phyloP scores from a whole-genome alignment of 202 grass and related monocot genomes.

The Zizania palustris region DNA sequence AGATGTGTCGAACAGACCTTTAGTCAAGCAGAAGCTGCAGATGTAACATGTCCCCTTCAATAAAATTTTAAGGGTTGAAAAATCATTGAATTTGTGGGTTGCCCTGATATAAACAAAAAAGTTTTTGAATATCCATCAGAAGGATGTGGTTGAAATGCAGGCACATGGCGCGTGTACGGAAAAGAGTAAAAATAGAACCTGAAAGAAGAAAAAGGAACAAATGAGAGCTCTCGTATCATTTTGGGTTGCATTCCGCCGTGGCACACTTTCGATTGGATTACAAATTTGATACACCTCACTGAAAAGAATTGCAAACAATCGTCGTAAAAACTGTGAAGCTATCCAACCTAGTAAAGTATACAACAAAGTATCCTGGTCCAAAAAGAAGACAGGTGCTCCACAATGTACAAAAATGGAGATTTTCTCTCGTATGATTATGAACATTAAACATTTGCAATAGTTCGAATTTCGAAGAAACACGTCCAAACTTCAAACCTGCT shows the following conservation, averaged over 20 bases:
- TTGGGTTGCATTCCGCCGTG: conserved; percentile 19
- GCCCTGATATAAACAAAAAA: background rate
- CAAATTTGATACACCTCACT: conserved; percentile 29
- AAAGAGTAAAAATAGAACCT: background rate
- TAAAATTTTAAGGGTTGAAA: background rate
- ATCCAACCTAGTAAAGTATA: conserved; percentile 55
- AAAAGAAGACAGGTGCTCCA: conserved; percentile 22
- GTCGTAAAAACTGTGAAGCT: conserved; percentile 41
- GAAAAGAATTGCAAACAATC: conserved; percentile 33
- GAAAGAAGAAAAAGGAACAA: background rate
- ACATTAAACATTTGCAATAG: conserved; percentile 16
- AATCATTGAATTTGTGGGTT: background rate
- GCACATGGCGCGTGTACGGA: background rate
- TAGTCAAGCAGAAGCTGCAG: background rate
- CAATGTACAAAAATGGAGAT: conserved; percentile 47
- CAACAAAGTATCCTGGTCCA: conserved; percentile 45
- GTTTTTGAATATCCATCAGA: background rate
- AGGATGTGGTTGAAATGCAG: background rate
- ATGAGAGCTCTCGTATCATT: conserved; percentile 31
- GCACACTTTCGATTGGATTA: conserved; percentile 27
- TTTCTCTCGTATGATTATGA: conserved; percentile 36
- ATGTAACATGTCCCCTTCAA: background rate
- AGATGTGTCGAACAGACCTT: no score
- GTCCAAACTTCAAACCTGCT: conserved; percentile 30
- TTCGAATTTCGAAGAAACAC: conserved; percentile 31